phyloP scores from a whole-genome alignment of 1,139 yeast species.

The Nematodospora anomalae region DNA sequence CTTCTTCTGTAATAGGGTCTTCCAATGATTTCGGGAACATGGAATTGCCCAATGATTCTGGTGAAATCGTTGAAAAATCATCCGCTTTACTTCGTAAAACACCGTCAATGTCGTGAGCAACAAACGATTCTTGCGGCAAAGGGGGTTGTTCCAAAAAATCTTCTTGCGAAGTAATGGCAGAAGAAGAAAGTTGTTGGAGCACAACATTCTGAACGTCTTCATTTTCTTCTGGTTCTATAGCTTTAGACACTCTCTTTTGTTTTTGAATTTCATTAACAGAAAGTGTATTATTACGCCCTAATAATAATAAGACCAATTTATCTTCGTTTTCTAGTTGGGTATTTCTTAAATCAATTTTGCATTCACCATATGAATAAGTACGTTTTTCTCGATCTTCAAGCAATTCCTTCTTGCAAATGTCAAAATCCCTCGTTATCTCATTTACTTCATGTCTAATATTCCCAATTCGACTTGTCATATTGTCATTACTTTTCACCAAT shows the following conservation, averaged over 20 bases:
- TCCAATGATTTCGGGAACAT: neutral
- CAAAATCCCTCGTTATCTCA: neutral
- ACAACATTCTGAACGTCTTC: neutral
- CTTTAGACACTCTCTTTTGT: neutral
- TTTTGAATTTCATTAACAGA: neutral
- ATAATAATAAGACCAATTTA: slow-evolving; percentile 3
- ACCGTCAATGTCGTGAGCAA: neutral
- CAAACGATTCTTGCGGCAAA: neutral
- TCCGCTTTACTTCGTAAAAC: neutral
- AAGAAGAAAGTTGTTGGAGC: neutral
- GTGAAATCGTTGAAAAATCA: neutral
- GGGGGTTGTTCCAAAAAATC: neutral
- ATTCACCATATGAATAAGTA: neutral
- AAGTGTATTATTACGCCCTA: neutral
- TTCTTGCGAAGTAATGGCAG: no score
- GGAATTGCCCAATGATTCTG: neutral
- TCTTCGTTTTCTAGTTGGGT: neutral
- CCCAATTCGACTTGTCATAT: slow-evolving; percentile 9
- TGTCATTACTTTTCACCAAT: slow-evolving; percentile 9
- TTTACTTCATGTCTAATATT: slow-evolving; percentile 8
- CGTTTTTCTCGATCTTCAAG: neutral
- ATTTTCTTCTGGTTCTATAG: neutral
- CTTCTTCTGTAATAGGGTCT: neutral
- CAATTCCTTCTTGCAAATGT: neutral
- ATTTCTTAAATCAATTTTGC: neutral